Evolutionary conservation across 257 asterid species (phyloP).

Genomic region (Cynanchum wilfordii): DNA sequence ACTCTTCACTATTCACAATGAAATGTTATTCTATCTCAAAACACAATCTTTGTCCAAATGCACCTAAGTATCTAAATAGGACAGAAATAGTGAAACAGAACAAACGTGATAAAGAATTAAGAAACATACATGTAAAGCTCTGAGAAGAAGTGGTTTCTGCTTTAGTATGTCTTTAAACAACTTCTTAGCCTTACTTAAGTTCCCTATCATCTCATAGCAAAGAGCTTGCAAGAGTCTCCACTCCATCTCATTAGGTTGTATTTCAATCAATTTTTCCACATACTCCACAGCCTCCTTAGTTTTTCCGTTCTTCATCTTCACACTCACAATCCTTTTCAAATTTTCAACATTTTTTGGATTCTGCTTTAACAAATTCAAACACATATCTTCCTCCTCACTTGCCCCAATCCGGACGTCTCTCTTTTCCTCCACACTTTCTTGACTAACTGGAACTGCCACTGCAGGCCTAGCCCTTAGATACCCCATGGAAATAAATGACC

Average conservation of each 20-base stretch:
- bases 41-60: no score
- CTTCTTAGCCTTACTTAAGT: constrained; percentile 65
- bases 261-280: constrained; percentile 65
- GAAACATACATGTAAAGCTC: constrained; percentile 83
- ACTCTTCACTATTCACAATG: no score
- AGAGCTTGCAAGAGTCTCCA: constrained; percentile 95
- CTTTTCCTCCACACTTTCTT: constrained; percentile 40
- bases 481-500: constrained; percentile 54
- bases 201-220: constrained; percentile 82
- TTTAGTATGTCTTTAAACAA: constrained; percentile 64
- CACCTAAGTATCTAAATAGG: neutral
- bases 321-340: constrained; percentile 62
- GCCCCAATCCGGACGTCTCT: constrained; percentile 17
- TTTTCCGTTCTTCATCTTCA: constrained; percentile 80
- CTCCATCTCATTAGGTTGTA: constrained; percentile 75
- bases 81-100: neutral
- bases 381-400: constrained; percentile 54
- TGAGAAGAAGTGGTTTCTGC: constrained; percentile 73
- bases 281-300: constrained; percentile 54
- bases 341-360: constrained; percentile 51
- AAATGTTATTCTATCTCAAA: no score
- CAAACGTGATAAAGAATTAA: neutral
- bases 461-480: constrained; percentile 36
- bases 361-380: constrained; percentile 45
- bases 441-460: constrained; percentile 43